Evolutionary conservation across 2,329 filamentous ascomycete genomes (phyloP), one percentile per base, ranked within the genome.

Genomic region (Cordyceps militaris): DNA sequence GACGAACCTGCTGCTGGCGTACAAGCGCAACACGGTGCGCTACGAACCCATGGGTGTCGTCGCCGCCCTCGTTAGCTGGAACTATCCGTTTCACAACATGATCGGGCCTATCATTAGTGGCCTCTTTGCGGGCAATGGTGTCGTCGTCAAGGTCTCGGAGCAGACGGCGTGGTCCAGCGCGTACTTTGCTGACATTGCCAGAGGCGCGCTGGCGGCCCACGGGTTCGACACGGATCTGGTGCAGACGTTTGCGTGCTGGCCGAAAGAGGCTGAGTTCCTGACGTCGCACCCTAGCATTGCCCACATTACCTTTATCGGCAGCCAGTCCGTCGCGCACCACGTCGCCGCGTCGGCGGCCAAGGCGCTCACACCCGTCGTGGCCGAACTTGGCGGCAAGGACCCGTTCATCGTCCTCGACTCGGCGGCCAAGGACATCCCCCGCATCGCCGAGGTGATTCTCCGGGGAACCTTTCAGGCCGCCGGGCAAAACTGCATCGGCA

Each of bases 401-500:
- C 89, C 94, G 7, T 90, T 90, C 32, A 86, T 99, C 60, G 75
- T 99, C 23, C 84, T 97, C 42, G 91, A 97, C 70, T 91, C 94
- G 43, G 80, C 87, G 3, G 72, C 72, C 49, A 69, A 70, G 59
- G 81, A 91, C 65, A 78, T 97, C 59, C 74, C 82, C 4, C 84
- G 88, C 43, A 86, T 97, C 51, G 82, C 83, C 40, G 89, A 91
- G 61, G 88, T 95, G 62, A 82, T 97, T 61, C 86, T 99, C 75
- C 85, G 94, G 55, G 94, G 93, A 54, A 91, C 90, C 10, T 99
- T 97, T 74, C 94, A 99, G 73, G 91, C 91, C 53, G 87, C 91
- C 16, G 94, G 94, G 1, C 94, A 99, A 72, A 99, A 99, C 75
- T 99, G 94, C 73, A 93, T 99, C 68, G 94, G 94, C 57, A 93